Conservation (phyloP, 2,329 filamentous ascomycete species). For the Xenoacremonium recifei region DNA sequence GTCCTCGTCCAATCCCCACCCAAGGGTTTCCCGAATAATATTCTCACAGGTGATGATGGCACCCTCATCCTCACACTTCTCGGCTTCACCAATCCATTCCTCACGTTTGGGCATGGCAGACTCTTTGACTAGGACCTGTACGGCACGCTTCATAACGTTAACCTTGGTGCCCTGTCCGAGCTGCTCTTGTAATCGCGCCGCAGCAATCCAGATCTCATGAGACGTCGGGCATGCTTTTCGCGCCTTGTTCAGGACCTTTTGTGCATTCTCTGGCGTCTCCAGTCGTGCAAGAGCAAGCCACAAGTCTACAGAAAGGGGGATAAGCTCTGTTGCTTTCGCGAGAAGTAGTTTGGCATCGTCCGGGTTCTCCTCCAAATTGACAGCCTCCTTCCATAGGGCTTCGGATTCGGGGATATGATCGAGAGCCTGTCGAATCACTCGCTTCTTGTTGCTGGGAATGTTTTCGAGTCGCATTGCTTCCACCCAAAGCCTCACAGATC, state of each 20-base stretch:
- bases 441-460: slow-evolving; percentile 81
- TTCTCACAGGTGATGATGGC: slow-evolving; percentile 82
- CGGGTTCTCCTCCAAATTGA: slow-evolving; percentile 89
- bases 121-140: slow-evolving; percentile 84
- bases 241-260: slow-evolving; percentile 92
- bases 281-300: slow-evolving; percentile 93
- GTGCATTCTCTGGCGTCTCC: slow-evolving; percentile 86
- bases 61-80: slow-evolving; percentile 91
- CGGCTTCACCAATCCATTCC: slow-evolving; percentile 93
- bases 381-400: slow-evolving; percentile 95
- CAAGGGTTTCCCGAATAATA: slow-evolving; percentile 89
- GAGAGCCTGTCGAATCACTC: slow-evolving; percentile 86
- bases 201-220: slow-evolving; percentile 95
- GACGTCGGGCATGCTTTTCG: slow-evolving; percentile 92
- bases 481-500: slow-evolving; percentile 87
- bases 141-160: slow-evolving; percentile 92
- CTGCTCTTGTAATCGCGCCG: slow-evolving; percentile 86
- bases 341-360: slow-evolving; percentile 85
- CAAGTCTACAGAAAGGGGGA: slow-evolving; percentile 88
- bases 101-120: slow-evolving; percentile 96
- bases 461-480: slow-evolving; percentile 92
- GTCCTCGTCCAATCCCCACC: slow-evolving; percentile 91
- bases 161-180: slow-evolving; percentile 74
- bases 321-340: slow-evolving; percentile 92
- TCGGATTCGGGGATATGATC: slow-evolving; percentile 94